Conservation (phyloP, 2,329 filamentous ascomycete species). For the Aspergillus arachidicola region DNA sequence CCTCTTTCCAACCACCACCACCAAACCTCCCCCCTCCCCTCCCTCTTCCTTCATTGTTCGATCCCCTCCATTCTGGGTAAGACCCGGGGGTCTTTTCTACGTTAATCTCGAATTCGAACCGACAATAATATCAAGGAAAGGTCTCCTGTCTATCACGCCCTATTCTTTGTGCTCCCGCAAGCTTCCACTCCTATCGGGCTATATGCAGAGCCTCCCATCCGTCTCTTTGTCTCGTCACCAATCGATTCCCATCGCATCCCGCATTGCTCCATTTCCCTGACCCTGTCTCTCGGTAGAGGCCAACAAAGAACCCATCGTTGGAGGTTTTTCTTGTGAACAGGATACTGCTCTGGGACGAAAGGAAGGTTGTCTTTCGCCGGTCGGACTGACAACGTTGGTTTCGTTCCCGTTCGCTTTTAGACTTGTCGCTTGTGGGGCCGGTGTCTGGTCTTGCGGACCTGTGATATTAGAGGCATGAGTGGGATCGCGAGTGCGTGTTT, state of each 20-base stretch:
- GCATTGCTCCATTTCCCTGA: neutral
- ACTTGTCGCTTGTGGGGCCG: constrained; percentile 26
- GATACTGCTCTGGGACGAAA: constrained; percentile 1
- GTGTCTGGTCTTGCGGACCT: constrained; percentile 33
- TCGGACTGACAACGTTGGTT: constrained; percentile 13
- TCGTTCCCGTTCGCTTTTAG: constrained; percentile 18
- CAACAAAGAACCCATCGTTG: neutral
- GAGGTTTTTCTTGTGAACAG: neutral
- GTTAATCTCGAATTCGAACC: neutral
- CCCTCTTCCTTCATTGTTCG: neutral
- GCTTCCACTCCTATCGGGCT: constrained; percentile 14
- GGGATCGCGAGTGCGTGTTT: constrained; percentile 44
- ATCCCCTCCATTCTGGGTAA: neutral
- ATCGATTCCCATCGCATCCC: constrained; percentile 13
- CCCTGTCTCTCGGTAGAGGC: neutral
- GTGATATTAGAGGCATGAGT: constrained; percentile 36
- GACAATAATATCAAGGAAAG: constrained; percentile 1
- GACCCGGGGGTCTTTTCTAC: neutral
- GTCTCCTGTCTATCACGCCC: constrained; percentile 29
- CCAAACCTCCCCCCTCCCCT: constrained; percentile 3
- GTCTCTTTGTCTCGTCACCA: constrained; percentile 18
- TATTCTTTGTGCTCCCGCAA: constrained; percentile 27
- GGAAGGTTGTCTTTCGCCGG: constrained; percentile 4
- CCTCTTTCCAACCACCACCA: constrained; percentile 8
- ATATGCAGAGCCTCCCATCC: constrained; percentile 24